Base-by-base conservation (phyloP, 257 asterid species). In the Voacanga thouarsii region DNA sequence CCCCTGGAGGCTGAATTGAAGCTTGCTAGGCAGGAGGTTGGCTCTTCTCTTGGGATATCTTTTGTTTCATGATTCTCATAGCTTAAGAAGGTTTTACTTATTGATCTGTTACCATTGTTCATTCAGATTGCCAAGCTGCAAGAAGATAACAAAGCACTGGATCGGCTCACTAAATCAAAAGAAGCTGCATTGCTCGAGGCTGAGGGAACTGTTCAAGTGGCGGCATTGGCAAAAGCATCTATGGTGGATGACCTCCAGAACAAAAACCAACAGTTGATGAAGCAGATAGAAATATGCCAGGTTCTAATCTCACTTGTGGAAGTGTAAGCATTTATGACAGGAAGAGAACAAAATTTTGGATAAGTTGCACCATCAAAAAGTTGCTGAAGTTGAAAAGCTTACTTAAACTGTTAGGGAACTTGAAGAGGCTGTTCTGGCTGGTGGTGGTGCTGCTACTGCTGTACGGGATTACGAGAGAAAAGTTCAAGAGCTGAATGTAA, bases 361-460 rank as follows among this genome's bases (percentile, higher is more conserved):
- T 84, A 95, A 85, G 83, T 86, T 95, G 93, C 99, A 95, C 75
- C 86, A 97, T 19, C 99, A 91, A 83, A 95, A 95, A 88, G 97
- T 95, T 83, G 98, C 98, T 14, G 98, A 95, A 87, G 97, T 95
- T 80, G 99, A 91, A 87, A 93, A 91, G 87, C 96, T 95, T 76
- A 91, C 98, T 72, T 98, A 95, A 88, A 91, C 97, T 73, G 99
- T 94, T 55, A 96, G 90, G 77, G 99, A 94, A 89, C 99, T 94
- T 81, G 99, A 94, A 85, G 99, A 94, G 85, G 99, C 97, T 55
- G 99, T 94, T 82, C 94, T 94, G 83, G 95, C 98, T 80, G 98
- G 99, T 55, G 99, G 99, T 77, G 98, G 98, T 43, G 99, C 99
- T 82, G 98, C 99, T 80, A 94, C 92, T 88, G 98, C 99, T 78